These are phyloP conservation scores for Penicillium sp. DNA, from an alignment of 2,329 filamentous ascomycete species.

Conservation along the genomic window DNA sequence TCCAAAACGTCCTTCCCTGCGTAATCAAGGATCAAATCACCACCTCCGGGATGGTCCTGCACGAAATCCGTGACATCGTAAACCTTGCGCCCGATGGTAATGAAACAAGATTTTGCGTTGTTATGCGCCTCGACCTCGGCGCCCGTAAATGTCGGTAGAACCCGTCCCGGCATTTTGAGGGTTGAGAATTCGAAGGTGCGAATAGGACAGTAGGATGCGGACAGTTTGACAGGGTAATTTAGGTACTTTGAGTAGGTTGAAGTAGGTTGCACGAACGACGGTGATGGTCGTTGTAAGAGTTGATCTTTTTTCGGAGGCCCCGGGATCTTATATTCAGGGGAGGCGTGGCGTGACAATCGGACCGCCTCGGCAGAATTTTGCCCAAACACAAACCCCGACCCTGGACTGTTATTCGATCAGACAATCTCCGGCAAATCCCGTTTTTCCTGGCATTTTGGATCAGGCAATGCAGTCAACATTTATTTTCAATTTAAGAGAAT, in stretches of 20 bases:
- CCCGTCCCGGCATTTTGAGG: conserved; percentile 71
- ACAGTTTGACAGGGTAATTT: neutral
- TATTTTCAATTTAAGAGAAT: neutral
- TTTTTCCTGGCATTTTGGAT: neutral
- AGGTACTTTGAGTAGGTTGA: neutral
- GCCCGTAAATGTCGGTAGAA: conserved; percentile 77
- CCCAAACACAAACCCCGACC: neutral
- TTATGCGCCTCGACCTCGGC: conserved; percentile 82
- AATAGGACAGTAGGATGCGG: neutral
- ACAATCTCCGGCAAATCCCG: neutral
- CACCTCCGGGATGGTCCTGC: conserved; percentile 85
- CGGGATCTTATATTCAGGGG: conserved; percentile 19
- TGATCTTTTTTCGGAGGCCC: conserved; percentile 1
- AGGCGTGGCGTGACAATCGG: conserved; percentile 25
- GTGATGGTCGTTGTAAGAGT: neutral
- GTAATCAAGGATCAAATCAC: conserved; percentile 84
- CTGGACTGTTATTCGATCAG: neutral
- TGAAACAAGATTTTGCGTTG: conserved; percentile 81
- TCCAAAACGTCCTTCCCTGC: conserved; percentile 81
- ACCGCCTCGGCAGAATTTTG: conserved; percentile 19
- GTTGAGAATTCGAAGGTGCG: neutral
- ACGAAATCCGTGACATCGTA: conserved; percentile 94
- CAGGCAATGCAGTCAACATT: neutral
- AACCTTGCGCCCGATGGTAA: conserved; percentile 84
- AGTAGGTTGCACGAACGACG: neutral